These are phyloP conservation scores for Neoarthrinium moseri DNA, from an alignment of 2,329 filamentous ascomycete genomes.

Conservation along the genomic window DNA sequence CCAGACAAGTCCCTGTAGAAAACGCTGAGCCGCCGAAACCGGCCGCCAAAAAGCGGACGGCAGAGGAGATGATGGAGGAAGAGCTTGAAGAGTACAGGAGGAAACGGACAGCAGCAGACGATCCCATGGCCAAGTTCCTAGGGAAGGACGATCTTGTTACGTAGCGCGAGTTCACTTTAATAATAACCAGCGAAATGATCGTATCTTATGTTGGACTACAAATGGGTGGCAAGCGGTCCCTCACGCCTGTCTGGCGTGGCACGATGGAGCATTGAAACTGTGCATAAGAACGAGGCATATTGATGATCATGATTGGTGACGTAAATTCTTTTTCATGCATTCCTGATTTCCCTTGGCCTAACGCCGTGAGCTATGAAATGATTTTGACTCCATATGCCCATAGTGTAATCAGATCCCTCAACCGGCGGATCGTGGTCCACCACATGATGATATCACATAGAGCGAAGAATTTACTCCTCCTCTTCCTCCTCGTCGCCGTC, in stretches of 20 bases:
- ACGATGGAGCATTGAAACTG: not conserved
- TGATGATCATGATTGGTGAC: slow-evolving; percentile 19
- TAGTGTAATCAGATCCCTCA: slow-evolving; percentile 31
- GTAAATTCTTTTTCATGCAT: slow-evolving; percentile 30
- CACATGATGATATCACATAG: slow-evolving; percentile 20
- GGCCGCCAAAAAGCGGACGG: slow-evolving; percentile 65
- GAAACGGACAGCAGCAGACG: slow-evolving; percentile 70
- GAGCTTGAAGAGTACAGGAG: slow-evolving; percentile 84
- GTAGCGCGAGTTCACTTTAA: slow-evolving; percentile 9
- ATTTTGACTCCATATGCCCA: slow-evolving; percentile 35
- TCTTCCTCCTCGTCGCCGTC: slow-evolving; percentile 81
- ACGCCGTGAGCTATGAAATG: slow-evolving; percentile 52
- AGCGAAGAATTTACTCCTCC: slow-evolving; percentile 57
- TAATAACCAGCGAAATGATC: slow-evolving; percentile 3
- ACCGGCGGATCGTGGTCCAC: slow-evolving; percentile 23
- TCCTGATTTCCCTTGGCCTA: slow-evolving; percentile 42
- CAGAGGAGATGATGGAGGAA: slow-evolving; percentile 80
- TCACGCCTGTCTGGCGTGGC: not conserved
- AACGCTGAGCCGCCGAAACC: slow-evolving; percentile 16
- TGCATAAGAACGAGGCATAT: not conserved
- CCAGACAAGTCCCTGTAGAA: slow-evolving; percentile 9
- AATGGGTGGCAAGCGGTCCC: not conserved
- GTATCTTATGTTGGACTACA: not conserved
- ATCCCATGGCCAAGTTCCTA: slow-evolving; percentile 83
- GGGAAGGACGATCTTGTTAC: slow-evolving; percentile 67